phyloP scores from a whole-genome alignment of 2,329 filamentous ascomycete genomes.

The Xylariomycetidae sp. region DNA sequence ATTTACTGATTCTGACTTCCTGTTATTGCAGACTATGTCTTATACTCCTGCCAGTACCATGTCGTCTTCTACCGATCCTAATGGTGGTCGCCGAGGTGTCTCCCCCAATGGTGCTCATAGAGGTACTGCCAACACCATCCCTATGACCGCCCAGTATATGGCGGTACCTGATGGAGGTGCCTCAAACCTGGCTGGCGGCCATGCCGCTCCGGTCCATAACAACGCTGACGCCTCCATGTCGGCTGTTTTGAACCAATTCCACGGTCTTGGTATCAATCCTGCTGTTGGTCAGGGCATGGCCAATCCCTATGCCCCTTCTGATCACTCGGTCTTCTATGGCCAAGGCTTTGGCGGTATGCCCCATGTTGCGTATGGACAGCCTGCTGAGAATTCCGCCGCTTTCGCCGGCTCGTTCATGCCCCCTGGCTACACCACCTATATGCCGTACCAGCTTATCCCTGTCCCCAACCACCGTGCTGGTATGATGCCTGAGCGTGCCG shows the following conservation, averaged over 20 bases:
- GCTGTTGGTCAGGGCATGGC: constrained; percentile 28
- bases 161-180: constrained; percentile 14
- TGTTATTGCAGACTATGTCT: constrained; percentile 15
- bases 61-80: constrained; percentile 19
- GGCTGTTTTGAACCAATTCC: constrained; percentile 25
- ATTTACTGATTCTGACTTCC: constrained; percentile 4
- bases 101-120: constrained; percentile 16
- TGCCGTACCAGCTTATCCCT: constrained; percentile 39
- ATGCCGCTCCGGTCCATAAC: constrained; percentile 13
- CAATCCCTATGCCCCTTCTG: too few relatives aligned
- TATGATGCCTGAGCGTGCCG: constrained; percentile 40
- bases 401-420: constrained; percentile 32
- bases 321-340: too few relatives aligned
- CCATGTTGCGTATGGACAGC: constrained; percentile 20
- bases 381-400: constrained; percentile 16
- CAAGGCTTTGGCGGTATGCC: constrained; percentile 17
- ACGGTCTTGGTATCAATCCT: constrained; percentile 29
- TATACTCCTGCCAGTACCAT: constrained; percentile 17
- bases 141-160: constrained; percentile 20
- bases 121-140: constrained; percentile 7
- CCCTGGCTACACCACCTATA: constrained; percentile 30
- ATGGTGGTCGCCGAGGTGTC: constrained; percentile 18
- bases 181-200: constrained; percentile 13
- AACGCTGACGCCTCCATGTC: constrained; percentile 21
- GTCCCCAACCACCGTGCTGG: constrained; percentile 39